Conservation (phyloP, 2,329 filamentous ascomycete genomes). For the Neocucurbitaria cava region DNA sequence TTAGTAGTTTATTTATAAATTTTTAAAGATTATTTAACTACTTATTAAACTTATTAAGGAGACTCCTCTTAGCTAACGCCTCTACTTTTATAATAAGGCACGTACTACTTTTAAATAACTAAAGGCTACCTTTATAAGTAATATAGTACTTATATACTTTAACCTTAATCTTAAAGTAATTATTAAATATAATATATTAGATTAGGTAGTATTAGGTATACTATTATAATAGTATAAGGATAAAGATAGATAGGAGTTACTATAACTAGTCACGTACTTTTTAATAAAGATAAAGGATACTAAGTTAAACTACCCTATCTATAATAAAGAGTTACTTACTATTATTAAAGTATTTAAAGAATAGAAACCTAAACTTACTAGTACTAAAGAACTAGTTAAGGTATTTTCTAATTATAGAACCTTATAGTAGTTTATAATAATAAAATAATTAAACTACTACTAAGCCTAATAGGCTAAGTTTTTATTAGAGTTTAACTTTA, state of each 20-base stretch:
- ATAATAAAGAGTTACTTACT: slow-evolving; percentile 48
- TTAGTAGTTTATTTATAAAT: not conserved
- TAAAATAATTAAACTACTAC: slow-evolving; percentile 27
- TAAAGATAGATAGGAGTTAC: not conserved
- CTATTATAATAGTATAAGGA: no score
- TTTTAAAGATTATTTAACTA: not conserved
- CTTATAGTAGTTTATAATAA: slow-evolving; percentile 37
- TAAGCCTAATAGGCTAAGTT: slow-evolving; percentile 29
- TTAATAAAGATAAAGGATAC: not conserved
- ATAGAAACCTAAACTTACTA: slow-evolving; percentile 16
- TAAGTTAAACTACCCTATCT: slow-evolving; percentile 44
- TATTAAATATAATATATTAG: no score
- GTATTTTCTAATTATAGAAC: slow-evolving; percentile 39
- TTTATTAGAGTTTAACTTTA: slow-evolving; percentile 1
- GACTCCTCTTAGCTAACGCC: no score
- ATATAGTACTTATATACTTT: no score
- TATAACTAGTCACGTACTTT: not conserved
- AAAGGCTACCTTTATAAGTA: not conserved
- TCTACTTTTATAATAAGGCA: not conserved
- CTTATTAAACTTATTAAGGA: not conserved
- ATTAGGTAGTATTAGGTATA: no score
- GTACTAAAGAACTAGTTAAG: slow-evolving; percentile 23
- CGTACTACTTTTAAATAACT: not conserved
- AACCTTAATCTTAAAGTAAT: no score
- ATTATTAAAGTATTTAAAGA: slow-evolving; percentile 35